Evolutionary conservation across 2,329 filamentous ascomycete species (phyloP), one percentile per base, ranked within the genome.

Genomic region (Diaporthe sp.): DNA sequence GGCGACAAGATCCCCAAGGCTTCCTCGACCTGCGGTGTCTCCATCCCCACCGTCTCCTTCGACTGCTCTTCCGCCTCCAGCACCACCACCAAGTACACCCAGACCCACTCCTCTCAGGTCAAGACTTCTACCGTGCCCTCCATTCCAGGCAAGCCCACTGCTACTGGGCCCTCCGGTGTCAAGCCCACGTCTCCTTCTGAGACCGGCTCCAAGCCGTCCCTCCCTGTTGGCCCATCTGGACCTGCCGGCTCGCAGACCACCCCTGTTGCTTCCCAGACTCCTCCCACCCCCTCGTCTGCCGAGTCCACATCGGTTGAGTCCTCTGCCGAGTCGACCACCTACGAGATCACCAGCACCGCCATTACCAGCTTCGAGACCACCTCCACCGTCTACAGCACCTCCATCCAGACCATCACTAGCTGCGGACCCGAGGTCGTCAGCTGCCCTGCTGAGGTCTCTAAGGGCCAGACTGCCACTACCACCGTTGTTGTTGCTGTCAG

Each of bases 41-140:
- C 92, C 80, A 90, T 97, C 80, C 93, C 94, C 86, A 89, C 88
- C 82, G 91, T 97, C 80, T 89, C 87, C 79, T 97, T 96, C 85
- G 91, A 95, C 86, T 97, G 95, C 86, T 86, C 80, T 68, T 84
- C 81, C 53, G 80, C 82, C 53, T 80, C 80, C 9, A 75, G 74
- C 62, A 77, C 80, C 34, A 74, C 76, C 79, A 80, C 76, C 61
- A 72, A 79, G 68, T 78, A 79, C 71, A 79, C 80, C 70, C 75
- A 75, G 31, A 76, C 74, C 25, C 57, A 71, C 13, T 77, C 78
- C 39, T 77, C 79, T 31, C 76, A 74, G 31, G 67, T 70, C 49
- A 76, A 78, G 71, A 76, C 80, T 77, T 65, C 82, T 49, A 49
- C 62, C 3, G 58, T 65, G 60, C 28, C 34, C 9, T 13, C 58